A percentile compares a stretch with the other conserved stretches of the same genome.
Conservation (phyloP, 73 alveolate genomes). For the Uronychia binucleata region DNA sequence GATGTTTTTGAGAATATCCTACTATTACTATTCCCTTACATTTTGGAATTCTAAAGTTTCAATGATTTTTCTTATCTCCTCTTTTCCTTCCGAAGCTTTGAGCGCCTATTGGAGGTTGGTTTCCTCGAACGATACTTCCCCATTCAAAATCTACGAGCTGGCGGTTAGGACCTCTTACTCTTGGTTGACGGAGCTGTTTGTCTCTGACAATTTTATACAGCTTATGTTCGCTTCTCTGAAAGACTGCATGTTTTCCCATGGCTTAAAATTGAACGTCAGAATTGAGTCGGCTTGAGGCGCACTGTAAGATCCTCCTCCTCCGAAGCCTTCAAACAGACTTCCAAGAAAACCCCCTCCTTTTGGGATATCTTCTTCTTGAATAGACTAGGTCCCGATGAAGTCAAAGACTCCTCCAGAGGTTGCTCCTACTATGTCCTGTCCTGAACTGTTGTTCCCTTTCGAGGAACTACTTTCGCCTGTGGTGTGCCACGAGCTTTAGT, state of each 20-base stretch:
- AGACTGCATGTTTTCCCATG: neutral
- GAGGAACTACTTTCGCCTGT: too few relatives aligned
- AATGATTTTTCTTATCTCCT: neutral
- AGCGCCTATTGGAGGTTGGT: neutral
- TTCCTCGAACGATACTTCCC: neutral
- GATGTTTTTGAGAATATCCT: neutral
- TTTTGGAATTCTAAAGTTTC: neutral
- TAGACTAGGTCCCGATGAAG: neutral
- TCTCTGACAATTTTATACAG: too few relatives aligned
- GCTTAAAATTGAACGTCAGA: neutral
- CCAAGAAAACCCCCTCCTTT: neutral
- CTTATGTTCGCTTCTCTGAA: neutral
- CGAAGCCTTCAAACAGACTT: neutral
- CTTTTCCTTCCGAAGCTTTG: neutral
- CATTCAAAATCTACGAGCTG: neutral
- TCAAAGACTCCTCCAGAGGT: too few relatives aligned
- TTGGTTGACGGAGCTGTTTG: neutral
- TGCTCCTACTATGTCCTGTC: too few relatives aligned
- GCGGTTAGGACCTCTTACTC: neutral
- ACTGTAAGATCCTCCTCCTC: neutral
- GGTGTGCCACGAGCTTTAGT: too few relatives aligned
- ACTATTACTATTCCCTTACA: neutral
- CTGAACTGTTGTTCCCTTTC: too few relatives aligned
- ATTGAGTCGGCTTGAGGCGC: neutral
- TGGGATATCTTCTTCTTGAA: neutral